Evolutionary conservation across 2,329 filamentous ascomycete genomes (phyloP), one percentile per base, ranked within the genome.

Genomic region (Lachnum nothofagi): DNA sequence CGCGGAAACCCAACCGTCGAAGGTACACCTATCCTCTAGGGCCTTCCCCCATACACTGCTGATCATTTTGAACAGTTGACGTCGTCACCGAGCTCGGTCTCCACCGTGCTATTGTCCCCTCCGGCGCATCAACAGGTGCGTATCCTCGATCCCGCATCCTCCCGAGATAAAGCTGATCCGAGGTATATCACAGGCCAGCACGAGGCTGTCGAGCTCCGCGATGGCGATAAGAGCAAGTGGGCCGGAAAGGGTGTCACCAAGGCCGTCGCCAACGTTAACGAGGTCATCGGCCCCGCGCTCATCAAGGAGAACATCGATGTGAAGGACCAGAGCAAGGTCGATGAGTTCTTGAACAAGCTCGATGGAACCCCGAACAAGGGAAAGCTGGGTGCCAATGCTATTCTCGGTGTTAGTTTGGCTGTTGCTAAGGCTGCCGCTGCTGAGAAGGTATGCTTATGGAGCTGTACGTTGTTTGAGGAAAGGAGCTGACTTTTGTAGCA

Each of bases 1-100:
- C 91, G 93, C 70, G 82, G 82, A 71, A 98, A 98, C 85, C 93
- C 93, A 67, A 98, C 93, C 70, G 91, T 96, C 68, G 91, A 97
- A 81, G 31, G 31, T 34, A 9, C n/a, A 14, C 31, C 5, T 5
- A 8, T 16, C 9, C 7, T 34, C 7, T 16, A 9, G 9, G n/a
- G 8, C n/a, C n/a, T n/a, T n/a, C n/a, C n/a, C n/a, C n/a, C n/a
- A n/a, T 16, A 16, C 9, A 10, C 7, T 8, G 5, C 9, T 16
- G 8, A 34, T 5, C 31, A 34, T 5, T 34, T 34, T 34, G 5
- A 27, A 27, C 31, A 34, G 91, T 97, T 67, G 91, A 96, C 71
- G 83, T 96, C 65, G 86, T 95, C 75, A 96, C 91, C 64, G 89
- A 95, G 78, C 94, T 87, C 65, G 91, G 91, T 68, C 85, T 97